Evolutionary conservation across 331 rosid species (phyloP).

Genomic region (Acacia concinna): DNA sequence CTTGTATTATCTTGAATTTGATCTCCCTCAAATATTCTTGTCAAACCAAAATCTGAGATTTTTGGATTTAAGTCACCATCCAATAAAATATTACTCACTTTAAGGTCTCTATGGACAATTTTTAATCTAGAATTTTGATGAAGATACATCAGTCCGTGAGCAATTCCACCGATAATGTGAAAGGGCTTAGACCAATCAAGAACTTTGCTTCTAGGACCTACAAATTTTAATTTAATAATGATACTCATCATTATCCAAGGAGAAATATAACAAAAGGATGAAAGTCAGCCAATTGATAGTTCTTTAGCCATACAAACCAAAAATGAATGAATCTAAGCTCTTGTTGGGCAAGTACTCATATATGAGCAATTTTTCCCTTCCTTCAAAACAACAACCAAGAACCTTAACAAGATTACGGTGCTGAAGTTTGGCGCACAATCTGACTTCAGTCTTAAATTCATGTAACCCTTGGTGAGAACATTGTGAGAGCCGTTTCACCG

Average conservation of each 20-base stretch:
- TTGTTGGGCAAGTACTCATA: neutral
- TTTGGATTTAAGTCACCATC: constrained; percentile 48
- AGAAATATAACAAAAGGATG: neutral
- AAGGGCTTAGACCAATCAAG: neutral
- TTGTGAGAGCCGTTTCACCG: neutral
- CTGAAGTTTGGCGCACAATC: neutral
- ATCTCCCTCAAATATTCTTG: constrained; percentile 32
- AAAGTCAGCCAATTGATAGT: neutral
- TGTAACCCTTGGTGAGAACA: neutral
- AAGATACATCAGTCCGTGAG: neutral
- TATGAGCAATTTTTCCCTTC: neutral
- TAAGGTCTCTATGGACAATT: constrained; percentile 42
- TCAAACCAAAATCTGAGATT: constrained; percentile 51
- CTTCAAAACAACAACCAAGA: neutral
- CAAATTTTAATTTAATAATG: neutral
- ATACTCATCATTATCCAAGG: neutral
- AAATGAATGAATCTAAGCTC: constrained; percentile 5
- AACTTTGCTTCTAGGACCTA: neutral
- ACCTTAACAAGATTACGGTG: neutral
- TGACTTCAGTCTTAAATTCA: neutral
- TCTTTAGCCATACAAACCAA: neutral
- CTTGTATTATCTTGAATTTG: constrained; percentile 39
- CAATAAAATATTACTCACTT: constrained; percentile 48
- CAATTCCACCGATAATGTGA: neutral
- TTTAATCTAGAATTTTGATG: constrained; percentile 13